These are phyloP conservation scores for Golubevia sp. DNA, from an alignment of 1,284 basidiomycete genomes.

Conservation along the genomic window DNA sequence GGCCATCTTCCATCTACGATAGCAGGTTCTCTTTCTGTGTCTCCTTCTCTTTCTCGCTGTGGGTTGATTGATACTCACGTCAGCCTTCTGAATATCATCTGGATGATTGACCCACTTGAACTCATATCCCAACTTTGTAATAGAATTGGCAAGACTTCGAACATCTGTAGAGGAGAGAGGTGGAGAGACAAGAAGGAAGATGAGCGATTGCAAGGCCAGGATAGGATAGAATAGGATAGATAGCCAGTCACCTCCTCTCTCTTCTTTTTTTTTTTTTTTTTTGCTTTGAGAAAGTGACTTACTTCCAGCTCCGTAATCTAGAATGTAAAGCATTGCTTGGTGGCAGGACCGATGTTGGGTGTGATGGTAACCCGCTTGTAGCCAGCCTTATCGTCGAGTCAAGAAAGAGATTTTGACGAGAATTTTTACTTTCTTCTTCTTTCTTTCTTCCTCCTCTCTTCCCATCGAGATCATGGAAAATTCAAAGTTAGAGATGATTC, in stretches of 20 bases:
- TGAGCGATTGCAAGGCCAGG: too few species aligned
- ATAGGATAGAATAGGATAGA: too few species aligned
- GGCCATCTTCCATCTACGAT: neutral
- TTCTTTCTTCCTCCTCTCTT: neutral
- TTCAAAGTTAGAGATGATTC: neutral
- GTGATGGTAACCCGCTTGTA: too few species aligned
- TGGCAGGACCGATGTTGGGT: neutral
- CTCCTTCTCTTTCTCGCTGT: too few species aligned
- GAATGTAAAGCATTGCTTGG: neutral
- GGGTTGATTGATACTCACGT: constrained; percentile 81
- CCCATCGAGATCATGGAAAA: neutral
- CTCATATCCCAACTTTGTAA: constrained; percentile 80
- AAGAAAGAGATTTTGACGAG: too few species aligned
- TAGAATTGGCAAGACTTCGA: constrained; percentile 91
- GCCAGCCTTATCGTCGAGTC: too few species aligned
- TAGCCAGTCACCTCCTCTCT: too few species aligned
- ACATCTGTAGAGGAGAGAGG: too few species aligned
- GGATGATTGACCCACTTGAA: constrained; percentile 88
- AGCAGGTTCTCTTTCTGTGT: too few species aligned
- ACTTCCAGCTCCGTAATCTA: neutral
- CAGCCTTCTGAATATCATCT: constrained; percentile 84
- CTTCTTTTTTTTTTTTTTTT: too few species aligned
- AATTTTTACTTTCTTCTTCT: too few species aligned
- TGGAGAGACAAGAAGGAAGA: too few species aligned
- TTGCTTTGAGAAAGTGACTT: neutral